Evolutionary conservation across 306 rosid genomes (phyloP).

Genomic region (Fagus sylvatica): DNA sequence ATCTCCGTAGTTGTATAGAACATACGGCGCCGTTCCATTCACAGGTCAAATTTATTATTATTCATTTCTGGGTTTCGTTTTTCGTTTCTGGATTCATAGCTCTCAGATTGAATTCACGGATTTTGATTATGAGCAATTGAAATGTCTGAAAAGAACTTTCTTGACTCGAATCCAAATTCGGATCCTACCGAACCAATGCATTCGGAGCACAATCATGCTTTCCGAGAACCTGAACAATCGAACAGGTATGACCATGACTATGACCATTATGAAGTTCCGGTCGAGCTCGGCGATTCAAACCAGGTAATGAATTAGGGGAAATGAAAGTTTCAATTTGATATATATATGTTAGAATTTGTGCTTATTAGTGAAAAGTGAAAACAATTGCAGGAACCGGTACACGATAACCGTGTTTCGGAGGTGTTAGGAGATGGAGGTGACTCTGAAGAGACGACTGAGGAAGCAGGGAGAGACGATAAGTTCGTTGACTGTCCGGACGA

Average conservation of each 20-base stretch:
- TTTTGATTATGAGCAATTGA: slow-evolving; percentile 45
- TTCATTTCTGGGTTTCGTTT: slow-evolving; percentile 13
- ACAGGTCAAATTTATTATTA: too few species aligned
- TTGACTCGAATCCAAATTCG: slow-evolving; percentile 16
- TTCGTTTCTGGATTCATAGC: background rate
- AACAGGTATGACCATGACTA: slow-evolving; percentile 18
- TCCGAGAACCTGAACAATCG: too few species aligned
- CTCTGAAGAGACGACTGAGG: too few species aligned
- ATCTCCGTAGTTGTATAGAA: too few species aligned
- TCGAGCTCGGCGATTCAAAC: too few species aligned
- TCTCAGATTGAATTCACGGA: slow-evolving; percentile 26
- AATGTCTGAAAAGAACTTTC: slow-evolving; percentile 53
- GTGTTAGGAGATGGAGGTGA: too few species aligned
- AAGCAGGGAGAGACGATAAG: slow-evolving; percentile 67
- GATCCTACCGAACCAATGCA: slow-evolving; percentile 14
- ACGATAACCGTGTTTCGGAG: slow-evolving; percentile 30
- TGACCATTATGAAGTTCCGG: too few species aligned
- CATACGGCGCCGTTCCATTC: too few species aligned
- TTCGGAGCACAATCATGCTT: too few species aligned
- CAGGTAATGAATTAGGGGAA: too few species aligned
- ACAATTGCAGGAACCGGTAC: slow-evolving; percentile 11
- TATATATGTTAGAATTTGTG: too few species aligned
- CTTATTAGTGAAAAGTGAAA: background rate
- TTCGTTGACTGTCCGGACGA: slow-evolving; percentile 92
- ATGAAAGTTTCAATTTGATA: too few species aligned